phyloP scores from a whole-genome alignment of 2,329 filamentous ascomycete genomes.

The Seiridium unicorne region DNA sequence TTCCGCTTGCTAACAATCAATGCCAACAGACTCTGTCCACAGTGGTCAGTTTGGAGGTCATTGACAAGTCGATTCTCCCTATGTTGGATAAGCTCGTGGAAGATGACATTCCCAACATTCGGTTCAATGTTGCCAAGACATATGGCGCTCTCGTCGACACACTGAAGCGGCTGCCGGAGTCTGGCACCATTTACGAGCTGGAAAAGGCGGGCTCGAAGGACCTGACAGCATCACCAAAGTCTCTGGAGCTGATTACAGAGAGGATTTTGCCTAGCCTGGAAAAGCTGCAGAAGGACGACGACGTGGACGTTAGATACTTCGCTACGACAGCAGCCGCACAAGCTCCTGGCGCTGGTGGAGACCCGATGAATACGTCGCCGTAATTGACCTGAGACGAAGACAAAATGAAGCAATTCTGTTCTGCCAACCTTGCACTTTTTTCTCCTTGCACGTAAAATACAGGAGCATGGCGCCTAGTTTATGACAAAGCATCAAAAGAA shows the following conservation, averaged over 20 bases:
- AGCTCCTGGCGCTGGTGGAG: conserved; percentile 48
- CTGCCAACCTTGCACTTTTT: background rate
- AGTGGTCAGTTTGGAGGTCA: conserved; percentile 90
- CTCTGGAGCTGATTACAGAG: conserved; percentile 78
- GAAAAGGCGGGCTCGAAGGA: conserved; percentile 70
- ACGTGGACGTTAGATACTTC: conserved; percentile 98
- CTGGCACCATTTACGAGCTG: conserved; percentile 80
- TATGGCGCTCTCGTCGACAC: conserved; percentile 87
- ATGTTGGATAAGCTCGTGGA: conserved; percentile 93
- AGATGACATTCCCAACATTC: conserved; percentile 97
- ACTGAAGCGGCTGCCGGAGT: conserved; percentile 85
- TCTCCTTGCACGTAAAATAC: background rate
- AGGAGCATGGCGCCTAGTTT: background rate
- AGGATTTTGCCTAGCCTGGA: conserved; percentile 86
- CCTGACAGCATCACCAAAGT: conserved; percentile 65
- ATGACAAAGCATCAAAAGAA: conserved; percentile 3
- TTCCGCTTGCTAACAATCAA: conserved; percentile 12
- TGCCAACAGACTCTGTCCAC: conserved; percentile 77
- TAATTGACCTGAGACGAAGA: conserved; percentile 41
- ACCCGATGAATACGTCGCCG: conserved; percentile 66
- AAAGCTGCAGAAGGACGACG: conserved; percentile 95
- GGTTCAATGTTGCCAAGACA: conserved; percentile 99
- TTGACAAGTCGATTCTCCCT: conserved; percentile 87
- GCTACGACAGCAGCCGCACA: conserved; percentile 81
- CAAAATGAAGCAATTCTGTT: conserved; percentile 19